These are phyloP conservation scores for Globisporangium barbulae DNA, from an alignment of 352 stramenopile species.

Conservation along the genomic window DNA sequence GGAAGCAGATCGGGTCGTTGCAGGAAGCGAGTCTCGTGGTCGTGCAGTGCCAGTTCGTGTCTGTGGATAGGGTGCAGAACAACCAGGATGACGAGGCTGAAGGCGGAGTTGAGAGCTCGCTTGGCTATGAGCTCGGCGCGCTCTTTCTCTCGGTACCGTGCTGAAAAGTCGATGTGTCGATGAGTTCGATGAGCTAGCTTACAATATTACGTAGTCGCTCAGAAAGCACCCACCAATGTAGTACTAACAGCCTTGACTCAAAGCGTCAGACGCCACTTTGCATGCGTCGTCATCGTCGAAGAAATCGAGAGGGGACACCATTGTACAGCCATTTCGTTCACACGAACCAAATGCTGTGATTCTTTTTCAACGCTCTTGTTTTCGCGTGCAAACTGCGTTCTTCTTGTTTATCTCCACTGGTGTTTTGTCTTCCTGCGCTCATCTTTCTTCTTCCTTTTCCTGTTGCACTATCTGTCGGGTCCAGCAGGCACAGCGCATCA, in stretches of 20 bases:
- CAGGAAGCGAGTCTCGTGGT: conserved; percentile 59
- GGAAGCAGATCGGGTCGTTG: conserved; percentile 73
- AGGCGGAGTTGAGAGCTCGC: not conserved
- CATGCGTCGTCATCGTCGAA: too few species aligned
- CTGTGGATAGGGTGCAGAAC: conserved; percentile 17
- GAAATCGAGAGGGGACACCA: too few species aligned
- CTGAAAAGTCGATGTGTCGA: conserved; percentile 12
- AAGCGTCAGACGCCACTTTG: too few species aligned
- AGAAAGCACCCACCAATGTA: too few species aligned
- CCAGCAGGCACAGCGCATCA: not conserved
- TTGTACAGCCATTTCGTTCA: not conserved
- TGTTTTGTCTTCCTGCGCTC: not conserved
- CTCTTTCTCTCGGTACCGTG: conserved; percentile 64
- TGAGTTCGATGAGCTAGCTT: too few species aligned
- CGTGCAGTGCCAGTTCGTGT: conserved; percentile 71
- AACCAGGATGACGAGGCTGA: conserved; percentile 17
- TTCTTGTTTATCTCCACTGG: not conserved
- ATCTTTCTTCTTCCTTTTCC: not conserved
- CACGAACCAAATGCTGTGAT: not conserved
- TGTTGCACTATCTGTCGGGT: not conserved
- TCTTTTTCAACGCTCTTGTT: not conserved
- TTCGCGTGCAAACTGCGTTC: not conserved
- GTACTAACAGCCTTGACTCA: too few species aligned
- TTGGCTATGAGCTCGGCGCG: conserved; percentile 36
- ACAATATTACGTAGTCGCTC: too few species aligned